Base-by-base conservation (phyloP, 768 basidiomycete genomes). In the Termitomyces sp. region DNA sequence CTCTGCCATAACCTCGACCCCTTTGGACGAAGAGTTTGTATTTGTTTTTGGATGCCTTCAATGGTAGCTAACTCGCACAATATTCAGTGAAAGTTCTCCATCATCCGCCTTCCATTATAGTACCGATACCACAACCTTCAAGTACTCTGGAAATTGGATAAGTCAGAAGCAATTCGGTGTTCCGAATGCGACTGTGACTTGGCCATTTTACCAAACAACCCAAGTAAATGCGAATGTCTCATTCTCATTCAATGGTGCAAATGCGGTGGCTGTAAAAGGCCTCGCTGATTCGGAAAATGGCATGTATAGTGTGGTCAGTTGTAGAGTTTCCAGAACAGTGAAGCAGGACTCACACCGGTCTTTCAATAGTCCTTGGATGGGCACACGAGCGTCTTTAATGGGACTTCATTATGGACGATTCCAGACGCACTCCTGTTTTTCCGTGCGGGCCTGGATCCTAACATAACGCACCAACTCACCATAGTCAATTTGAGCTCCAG, bases 351-450 rank as follows among this genome's bases (percentile, higher is more conserved):
- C 36, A 50, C 50, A 23, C 3, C 16, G 23, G 7, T 16, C 33
- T 18, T 47, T 36, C 30, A 1, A 28, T 57, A 66, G 65, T 57
- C 65, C 20, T 46, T 66, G 40, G 60, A 66, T 59, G 65, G 65
- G 13, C 23, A 51, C 13, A 52, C 59, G 6, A 56, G 32, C 13
- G 41, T 40, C 26, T 64, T 59, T 16, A 66, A 66, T 44, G 65
- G 59, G 56, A 64, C 48, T 26, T 66, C 65, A 6, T 8, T 49
- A 13, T 62, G 59, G 61, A 61, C 47, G 3, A 52, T 64, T 57
- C 63, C 65, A n/a, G 61, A 66, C 38, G 61, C 65, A 47, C 54
- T 66, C 28, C 50, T 66, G 40, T 66, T 57, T 55, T 62, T 66
- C 35, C 57, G 52, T 53, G 63, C 63, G 51, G 65, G 65, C 18